Evolutionary conservation across 805 yeast species (phyloP).

Genomic region (Pichia membranifaciens): DNA sequence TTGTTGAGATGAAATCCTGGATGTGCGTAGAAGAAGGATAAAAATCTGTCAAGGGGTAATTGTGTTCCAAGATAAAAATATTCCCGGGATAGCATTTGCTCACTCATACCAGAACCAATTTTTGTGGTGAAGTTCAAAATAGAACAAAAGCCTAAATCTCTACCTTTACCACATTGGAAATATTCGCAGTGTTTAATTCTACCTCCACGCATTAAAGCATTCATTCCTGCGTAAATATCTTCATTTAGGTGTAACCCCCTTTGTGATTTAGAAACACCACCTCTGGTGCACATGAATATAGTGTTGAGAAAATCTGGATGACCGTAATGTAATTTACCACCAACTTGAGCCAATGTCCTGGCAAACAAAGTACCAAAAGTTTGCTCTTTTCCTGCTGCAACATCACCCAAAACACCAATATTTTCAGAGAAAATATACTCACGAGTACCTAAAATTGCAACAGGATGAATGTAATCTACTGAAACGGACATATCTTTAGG

Average conservation of each 20-base stretch:
- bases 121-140: constrained; percentile 77
- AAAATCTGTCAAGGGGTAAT: constrained; percentile 68
- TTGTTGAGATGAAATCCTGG: constrained; percentile 83
- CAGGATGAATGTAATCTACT: constrained; percentile 39
- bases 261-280: constrained; percentile 84
- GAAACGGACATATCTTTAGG: constrained; percentile 12
- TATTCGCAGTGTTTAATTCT: constrained; percentile 78
- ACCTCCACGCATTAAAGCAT: constrained; percentile 74
- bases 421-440: constrained; percentile 82
- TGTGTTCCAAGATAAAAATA: constrained; percentile 75
- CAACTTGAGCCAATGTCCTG: constrained; percentile 73
- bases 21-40: constrained; percentile 78
- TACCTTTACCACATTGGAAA: constrained; percentile 80
- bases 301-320: constrained; percentile 80
- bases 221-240: constrained; percentile 85
- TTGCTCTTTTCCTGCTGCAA: constrained; percentile 86
- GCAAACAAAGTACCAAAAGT: constrained; percentile 83
- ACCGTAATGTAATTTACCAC: constrained; percentile 81
- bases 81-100: constrained; percentile 77
- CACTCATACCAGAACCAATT: constrained; percentile 90
- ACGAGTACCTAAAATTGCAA: constrained; percentile 79
- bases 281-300: constrained; percentile 75
- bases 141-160: constrained; percentile 81
- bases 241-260: constrained; percentile 78
- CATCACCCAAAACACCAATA: constrained; percentile 75